Conservation (phyloP, 2,329 filamentous ascomycete species). For the Cytospora mali region DNA sequence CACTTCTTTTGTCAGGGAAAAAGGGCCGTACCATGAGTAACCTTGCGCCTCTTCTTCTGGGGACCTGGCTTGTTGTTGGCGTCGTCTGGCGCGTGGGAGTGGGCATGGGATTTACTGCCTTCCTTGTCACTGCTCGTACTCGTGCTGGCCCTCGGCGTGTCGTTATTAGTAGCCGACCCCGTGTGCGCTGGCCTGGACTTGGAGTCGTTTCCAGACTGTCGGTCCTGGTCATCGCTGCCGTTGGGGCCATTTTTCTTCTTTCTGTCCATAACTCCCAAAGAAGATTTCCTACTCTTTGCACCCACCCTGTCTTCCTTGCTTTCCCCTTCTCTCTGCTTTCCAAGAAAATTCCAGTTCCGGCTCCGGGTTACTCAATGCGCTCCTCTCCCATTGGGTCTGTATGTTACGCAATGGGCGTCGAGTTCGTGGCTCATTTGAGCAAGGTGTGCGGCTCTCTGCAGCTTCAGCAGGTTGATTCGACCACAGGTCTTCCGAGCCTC, state of each 20-base stretch:
- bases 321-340: constrained; percentile 35
- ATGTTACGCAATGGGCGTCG: constrained; percentile 48
- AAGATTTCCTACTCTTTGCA: constrained; percentile 1
- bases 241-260: constrained; percentile 37
- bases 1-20: constrained; percentile 31
- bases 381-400: constrained; percentile 47
- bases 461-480: constrained; percentile 38
- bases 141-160: constrained; percentile 23
- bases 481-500: constrained; percentile 33
- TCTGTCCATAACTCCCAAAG: constrained; percentile 39
- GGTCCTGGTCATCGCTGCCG: constrained; percentile 44
- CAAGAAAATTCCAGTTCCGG: constrained; percentile 30
- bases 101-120: constrained; percentile 28
- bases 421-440: constrained; percentile 46
- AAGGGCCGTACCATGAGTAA: constrained; percentile 75
- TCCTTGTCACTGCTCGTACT: constrained; percentile 24
- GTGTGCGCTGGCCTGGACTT: constrained; percentile 37
- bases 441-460: constrained; percentile 46
- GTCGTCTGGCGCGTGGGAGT: constrained; percentile 37
- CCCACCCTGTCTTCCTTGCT: constrained; percentile 3
- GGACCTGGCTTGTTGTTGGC: constrained; percentile 49
- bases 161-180: constrained; percentile 19
- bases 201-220: constrained; percentile 43
- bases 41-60: constrained; percentile 84
- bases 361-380: constrained; percentile 41